Evolutionary conservation across 257 asterid genomes (phyloP), one percentile per base, ranked within the genome.

Genomic region (Paraleonurus japonicus): DNA sequence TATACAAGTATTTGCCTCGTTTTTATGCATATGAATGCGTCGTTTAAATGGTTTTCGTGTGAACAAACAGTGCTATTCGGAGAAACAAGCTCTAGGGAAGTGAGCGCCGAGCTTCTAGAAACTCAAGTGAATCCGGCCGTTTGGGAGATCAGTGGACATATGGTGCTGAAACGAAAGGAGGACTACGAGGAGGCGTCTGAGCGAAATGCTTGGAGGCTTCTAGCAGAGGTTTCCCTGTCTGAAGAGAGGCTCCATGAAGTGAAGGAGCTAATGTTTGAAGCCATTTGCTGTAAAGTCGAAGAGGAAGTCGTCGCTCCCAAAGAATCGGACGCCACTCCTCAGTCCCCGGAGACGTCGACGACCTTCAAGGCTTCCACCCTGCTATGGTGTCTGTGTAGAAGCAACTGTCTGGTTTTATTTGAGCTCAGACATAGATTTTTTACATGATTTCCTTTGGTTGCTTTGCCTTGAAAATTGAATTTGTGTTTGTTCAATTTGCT

Each of bases 121-220:
- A 94, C 98, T 19, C 98, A 94, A 83, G 98, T 94, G 7, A 94
- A 94, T 77, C 98, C 98, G 1, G 97, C 96, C 0, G 99, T 94
- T 10, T 91, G 99, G 99, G 99, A 94, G 85, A 91, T 94, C 5
- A 94, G 99, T 55, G 99, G 99, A 35, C 99, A 94, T 66, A 94
- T 94, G 95, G 97, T 94, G n/a, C 73, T 94, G 78, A 94, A 94
- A 73, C 83, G 97, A 51, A 94, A 89, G 90, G 65, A 82, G 76
- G 99, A 94, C 60, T 94, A 85, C 22, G 96, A 91, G 53, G 96
- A 69, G 30, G 99, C 99, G 16, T 82, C 93, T 0, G 96, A 91
- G 80, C 93, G 78, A 23, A 91, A 94, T 19, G 99, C 97, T 11
- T 89, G 97, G 95, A 85, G 87, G 83, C 96, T 94, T 15, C 81